phyloP scores from a whole-genome alignment of 2,329 filamentous ascomycete genomes.

The Aureobasidium sp. region DNA sequence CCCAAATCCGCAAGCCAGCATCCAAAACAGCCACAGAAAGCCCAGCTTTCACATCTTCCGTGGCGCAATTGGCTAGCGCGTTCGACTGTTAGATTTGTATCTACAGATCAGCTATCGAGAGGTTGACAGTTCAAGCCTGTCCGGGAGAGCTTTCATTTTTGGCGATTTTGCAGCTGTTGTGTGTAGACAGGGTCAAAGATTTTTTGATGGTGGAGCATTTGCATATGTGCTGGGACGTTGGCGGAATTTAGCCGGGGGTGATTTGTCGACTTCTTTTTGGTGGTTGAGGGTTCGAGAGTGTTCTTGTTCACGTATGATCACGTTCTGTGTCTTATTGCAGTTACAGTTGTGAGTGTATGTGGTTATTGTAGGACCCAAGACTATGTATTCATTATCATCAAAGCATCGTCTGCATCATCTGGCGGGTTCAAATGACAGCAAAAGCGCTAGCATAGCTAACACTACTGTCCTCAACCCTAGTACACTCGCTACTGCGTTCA shows the following conservation, averaged over 20 bases:
- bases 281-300: too few species aligned
- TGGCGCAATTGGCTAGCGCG: constrained; percentile 15
- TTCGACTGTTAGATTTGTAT: constrained; percentile 7
- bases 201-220: neutral
- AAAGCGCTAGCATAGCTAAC: constrained; percentile 95
- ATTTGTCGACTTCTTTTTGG: too few species aligned
- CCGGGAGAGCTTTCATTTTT: constrained; percentile 1
- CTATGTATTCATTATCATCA: neutral
- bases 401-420: neutral
- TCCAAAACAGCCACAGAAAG: constrained; percentile 3
- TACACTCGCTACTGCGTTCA: constrained; percentile 72
- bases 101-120: neutral
- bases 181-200: neutral
- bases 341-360: too few species aligned
- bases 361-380: neutral
- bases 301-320: too few species aligned
- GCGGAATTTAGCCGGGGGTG: neutral
- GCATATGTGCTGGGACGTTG: neutral
- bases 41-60: neutral
- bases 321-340: too few species aligned
- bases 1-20: neutral
- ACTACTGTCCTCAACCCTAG: constrained; percentile 64
- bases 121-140: constrained; percentile 13
- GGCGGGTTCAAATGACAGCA: constrained; percentile 54
- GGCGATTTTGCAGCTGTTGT: neutral